Evolutionary conservation across 2,329 filamentous ascomycete genomes (phyloP).

Genomic region (Neoascochyta sp.): DNA sequence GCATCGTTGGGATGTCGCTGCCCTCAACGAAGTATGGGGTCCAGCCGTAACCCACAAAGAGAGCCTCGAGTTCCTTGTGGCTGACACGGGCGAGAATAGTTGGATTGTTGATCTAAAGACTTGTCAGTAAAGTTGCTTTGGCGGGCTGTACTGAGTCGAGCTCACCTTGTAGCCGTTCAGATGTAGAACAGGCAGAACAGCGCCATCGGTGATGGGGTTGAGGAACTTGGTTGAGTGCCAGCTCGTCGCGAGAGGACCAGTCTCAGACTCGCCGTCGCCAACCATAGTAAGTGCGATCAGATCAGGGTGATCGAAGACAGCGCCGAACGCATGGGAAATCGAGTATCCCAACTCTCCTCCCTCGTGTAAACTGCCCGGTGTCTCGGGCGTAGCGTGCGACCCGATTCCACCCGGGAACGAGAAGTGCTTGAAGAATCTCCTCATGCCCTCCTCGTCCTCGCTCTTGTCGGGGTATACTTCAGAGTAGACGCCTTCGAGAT

Average conservation of each 20-base stretch:
- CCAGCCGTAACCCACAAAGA: constrained; percentile 75
- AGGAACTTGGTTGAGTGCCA: constrained; percentile 84
- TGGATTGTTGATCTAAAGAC: constrained; percentile 44
- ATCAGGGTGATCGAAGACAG: constrained; percentile 70
- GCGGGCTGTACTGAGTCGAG: not conserved
- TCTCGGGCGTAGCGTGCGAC: constrained; percentile 74
- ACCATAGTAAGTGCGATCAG: constrained; percentile 75
- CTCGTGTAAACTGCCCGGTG: constrained; percentile 72
- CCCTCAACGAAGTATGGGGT: constrained; percentile 78
- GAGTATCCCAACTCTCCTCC: constrained; percentile 80
- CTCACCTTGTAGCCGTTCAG: constrained; percentile 78
- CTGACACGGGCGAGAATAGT: constrained; percentile 65
- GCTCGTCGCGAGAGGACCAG: constrained; percentile 70
- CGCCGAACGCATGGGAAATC: constrained; percentile 72
- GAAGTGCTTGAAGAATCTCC: constrained; percentile 77
- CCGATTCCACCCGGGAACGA: constrained; percentile 77
- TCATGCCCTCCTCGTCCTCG: constrained; percentile 64
- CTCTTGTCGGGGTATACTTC: constrained; percentile 74
- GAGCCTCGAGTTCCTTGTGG: constrained; percentile 65
- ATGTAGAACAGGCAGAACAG: constrained; percentile 72
- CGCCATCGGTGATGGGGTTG: constrained; percentile 73
- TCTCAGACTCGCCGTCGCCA: constrained; percentile 78
- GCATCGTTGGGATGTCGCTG: constrained; percentile 68
- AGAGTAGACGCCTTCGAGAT: constrained; percentile 72
- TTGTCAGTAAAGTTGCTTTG: constrained; percentile 1